Percentiles rank a stretch among this genome's conserved stretches.
phyloP scores from a whole-genome alignment of 2,329 filamentous ascomycete genomes.

The Tolypocladium sp. region DNA sequence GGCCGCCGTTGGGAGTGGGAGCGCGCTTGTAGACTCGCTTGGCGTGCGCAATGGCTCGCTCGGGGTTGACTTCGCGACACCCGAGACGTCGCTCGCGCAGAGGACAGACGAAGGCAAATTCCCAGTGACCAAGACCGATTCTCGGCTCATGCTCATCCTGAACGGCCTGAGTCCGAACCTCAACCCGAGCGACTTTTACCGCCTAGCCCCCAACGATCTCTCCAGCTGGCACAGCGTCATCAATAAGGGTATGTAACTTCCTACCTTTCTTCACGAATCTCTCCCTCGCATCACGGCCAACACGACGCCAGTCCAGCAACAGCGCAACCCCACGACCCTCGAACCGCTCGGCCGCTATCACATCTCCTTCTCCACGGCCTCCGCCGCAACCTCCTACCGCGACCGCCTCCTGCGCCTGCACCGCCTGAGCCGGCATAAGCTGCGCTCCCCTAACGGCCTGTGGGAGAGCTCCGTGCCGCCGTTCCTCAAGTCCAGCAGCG shows the following conservation, averaged over 20 bases:
- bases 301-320: conserved; percentile 44
- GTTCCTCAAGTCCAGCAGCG: conserved; percentile 11
- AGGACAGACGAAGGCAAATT: neutral
- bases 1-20: neutral
- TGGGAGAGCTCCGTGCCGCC: conserved; percentile 19
- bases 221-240: conserved; percentile 60
- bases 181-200: conserved; percentile 60
- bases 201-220: conserved; percentile 55
- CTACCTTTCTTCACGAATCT: neutral
- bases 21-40: neutral
- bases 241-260: conserved; percentile 34
- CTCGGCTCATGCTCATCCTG: conserved; percentile 41
- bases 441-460: conserved; percentile 17
- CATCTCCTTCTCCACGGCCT: conserved; percentile 53
- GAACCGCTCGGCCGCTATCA: conserved; percentile 57
- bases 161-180: conserved; percentile 50
- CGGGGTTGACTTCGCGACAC: neutral
- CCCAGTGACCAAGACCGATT: neutral
- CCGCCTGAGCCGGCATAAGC: conserved; percentile 17
- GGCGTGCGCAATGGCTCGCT: neutral
- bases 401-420: conserved; percentile 23
- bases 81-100: neutral
- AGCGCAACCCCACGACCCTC: conserved; percentile 53
- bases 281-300: conserved; percentile 2
- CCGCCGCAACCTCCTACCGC: conserved; percentile 54